phyloP scores from a whole-genome alignment of 2,329 filamentous ascomycete genomes.

The Calonectria pauciramosa region DNA sequence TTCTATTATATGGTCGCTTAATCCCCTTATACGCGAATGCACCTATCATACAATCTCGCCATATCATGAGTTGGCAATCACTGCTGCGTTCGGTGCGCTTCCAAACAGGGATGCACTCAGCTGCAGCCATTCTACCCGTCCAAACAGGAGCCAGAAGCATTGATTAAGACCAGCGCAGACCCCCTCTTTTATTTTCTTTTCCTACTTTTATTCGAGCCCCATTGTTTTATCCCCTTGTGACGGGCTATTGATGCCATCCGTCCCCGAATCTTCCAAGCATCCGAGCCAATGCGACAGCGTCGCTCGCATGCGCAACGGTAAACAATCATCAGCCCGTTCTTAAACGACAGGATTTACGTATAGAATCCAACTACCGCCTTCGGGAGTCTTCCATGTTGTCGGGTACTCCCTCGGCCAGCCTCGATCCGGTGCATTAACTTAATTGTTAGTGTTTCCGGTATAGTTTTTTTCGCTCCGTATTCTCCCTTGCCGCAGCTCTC shows the following conservation, averaged over 20 bases:
- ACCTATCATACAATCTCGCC: not conserved
- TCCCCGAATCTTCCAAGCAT: not conserved
- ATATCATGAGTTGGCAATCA: slow-evolving; percentile 14
- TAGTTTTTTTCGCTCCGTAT: slow-evolving; percentile 47
- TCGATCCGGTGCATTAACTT: slow-evolving; percentile 1
- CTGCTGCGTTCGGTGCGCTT: slow-evolving; percentile 7
- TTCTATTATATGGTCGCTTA: not conserved
- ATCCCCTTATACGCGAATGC: not conserved
- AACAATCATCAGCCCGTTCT: not conserved
- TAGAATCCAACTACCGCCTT: slow-evolving; percentile 1
- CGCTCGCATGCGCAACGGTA: not conserved
- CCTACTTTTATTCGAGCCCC: not conserved
- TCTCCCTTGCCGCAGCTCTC: not conserved
- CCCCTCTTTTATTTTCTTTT: slow-evolving; percentile 13
- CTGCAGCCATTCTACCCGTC: not conserved
- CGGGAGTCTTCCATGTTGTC: slow-evolving; percentile 11
- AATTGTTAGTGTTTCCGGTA: slow-evolving; percentile 10
- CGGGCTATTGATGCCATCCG: slow-evolving; percentile 13
- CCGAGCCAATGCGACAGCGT: not conserved
- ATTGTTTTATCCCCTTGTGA: not conserved
- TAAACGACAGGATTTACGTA: not conserved
- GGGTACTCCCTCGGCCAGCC: not conserved
- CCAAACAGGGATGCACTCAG: slow-evolving; percentile 21
- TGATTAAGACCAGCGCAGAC: slow-evolving; percentile 1
- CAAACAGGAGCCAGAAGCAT: slow-evolving; percentile 16